A percentile compares a stretch with the other conserved stretches of the same genome.
phyloP scores from a whole-genome alignment of 257 asterid species.

The Eucommia ulmoides region DNA sequence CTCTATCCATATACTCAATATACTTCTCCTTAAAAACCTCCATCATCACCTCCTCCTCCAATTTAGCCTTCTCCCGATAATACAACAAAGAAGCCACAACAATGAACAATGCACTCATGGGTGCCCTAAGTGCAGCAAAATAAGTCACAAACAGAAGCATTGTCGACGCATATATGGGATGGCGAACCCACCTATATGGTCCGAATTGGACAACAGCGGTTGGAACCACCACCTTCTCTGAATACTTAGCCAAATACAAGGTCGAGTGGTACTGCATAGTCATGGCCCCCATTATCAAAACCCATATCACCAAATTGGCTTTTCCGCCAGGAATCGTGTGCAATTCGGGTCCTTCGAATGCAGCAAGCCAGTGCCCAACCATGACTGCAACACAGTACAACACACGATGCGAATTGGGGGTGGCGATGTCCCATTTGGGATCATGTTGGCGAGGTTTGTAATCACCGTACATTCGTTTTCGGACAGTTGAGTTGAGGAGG shows the following conservation, averaged over 20 bases:
- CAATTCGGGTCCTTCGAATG: constrained; percentile 78
- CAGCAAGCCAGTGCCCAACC: constrained; percentile 80
- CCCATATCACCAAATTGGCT: constrained; percentile 50
- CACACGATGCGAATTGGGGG: no score
- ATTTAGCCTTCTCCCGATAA: constrained; percentile 61
- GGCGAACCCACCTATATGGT: constrained; percentile 81
- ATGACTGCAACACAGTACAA: constrained; percentile 50
- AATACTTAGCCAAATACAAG: constrained; percentile 75
- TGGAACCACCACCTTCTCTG: constrained; percentile 92
- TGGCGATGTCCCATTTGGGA: constrained; percentile 58
- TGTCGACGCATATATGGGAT: constrained; percentile 89
- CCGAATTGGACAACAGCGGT: constrained; percentile 90
- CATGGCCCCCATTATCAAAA: constrained; percentile 36
- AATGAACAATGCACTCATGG: constrained; percentile 41
- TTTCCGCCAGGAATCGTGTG: constrained; percentile 82
- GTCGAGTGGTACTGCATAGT: constrained; percentile 80
- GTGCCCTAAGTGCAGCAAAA: constrained; percentile 70
- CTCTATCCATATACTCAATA: constrained; percentile 46
- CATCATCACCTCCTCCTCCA: constrained; percentile 73
- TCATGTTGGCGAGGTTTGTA: constrained; percentile 56
- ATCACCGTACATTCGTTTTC: constrained; percentile 77
- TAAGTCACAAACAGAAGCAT: constrained; percentile 74
- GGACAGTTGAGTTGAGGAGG: constrained; percentile 60
- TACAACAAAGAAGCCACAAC: constrained; percentile 45
- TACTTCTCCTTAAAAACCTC: constrained; percentile 69